A percentile compares a stretch with the other conserved stretches of the same genome.
These are phyloP conservation scores for Hypomontagnella monticulosa DNA, from an alignment of 495 filamentous ascomycete genomes.

Conservation along the genomic window DNA sequence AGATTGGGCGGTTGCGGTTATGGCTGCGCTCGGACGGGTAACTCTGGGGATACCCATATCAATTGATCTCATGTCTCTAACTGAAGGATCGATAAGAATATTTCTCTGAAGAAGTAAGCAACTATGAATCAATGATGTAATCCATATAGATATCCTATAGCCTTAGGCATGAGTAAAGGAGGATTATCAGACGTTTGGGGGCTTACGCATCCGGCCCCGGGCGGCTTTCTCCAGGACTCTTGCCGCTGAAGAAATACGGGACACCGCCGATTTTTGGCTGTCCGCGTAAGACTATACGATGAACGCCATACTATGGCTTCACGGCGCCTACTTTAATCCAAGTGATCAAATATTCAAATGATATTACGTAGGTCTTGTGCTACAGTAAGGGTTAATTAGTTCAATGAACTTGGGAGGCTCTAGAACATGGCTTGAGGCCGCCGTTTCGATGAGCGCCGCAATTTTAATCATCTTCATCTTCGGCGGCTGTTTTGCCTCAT, in stretches of 20 bases:
- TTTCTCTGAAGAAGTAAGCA: not conserved
- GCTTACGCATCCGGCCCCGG: constrained; percentile 18
- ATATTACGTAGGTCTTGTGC: no score
- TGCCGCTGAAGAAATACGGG: constrained; percentile 25
- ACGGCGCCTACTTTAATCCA: constrained; percentile 2
- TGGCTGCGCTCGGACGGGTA: constrained; percentile 6
- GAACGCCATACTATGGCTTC: not conserved
- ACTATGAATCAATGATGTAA: not conserved
- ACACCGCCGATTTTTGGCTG: no score
- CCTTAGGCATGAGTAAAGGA: constrained; percentile 36
- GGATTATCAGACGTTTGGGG: constrained; percentile 30
- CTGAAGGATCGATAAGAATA: constrained; percentile 13
- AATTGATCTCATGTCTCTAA: not conserved
- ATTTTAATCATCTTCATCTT: constrained; percentile 13
- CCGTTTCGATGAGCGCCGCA: constrained; percentile 16
- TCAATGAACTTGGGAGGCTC: constrained; percentile 1
- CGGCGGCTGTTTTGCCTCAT: constrained; percentile 22
- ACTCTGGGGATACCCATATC: no score
- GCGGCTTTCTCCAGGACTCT: constrained; percentile 13
- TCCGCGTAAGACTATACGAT: not conserved
- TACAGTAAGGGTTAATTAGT: no score
- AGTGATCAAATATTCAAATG: no score
- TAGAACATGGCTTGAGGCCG: constrained; percentile 28
- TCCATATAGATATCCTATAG: not conserved
- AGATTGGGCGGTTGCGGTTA: constrained; percentile 7